Evolutionary conservation across 805 yeast genomes (phyloP), one percentile per base, ranked within the genome.

Genomic region (Saccharomycopsis babjevae): DNA sequence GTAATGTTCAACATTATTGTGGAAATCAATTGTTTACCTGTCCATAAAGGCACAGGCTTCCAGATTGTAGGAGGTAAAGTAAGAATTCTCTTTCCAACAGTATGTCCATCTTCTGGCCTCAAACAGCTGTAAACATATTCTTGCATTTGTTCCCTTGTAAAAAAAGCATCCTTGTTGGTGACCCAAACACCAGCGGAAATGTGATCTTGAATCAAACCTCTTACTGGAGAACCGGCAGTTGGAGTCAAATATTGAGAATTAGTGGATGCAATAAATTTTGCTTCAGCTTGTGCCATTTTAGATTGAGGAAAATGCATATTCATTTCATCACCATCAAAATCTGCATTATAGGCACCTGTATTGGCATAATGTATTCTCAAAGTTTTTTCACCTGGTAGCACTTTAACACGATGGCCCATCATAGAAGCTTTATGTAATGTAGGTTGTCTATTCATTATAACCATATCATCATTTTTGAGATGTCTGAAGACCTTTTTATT

Each of bases 311-410:
- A 93, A 77, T 93, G 99, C 97, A 93, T 88, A 73, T 93, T 93
- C 99, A 93, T 93, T 78, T 93, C 99, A 76, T 93, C 99, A 79
- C 99, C 99, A 76, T 93, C 99, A 69, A 94, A 93, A 82, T 93
- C 99, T 46, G 98, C 98, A 73, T 93, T 93, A 76, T 93, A 94
- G 54, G 99, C 97, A 76, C 97, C 97, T 54, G 99, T 94, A 75
- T 94, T 94, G 69, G 99, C 99, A 74, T 94, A 94, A 74, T 94
- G 99, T 74, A 94, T 78, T 71, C 99, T 84, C 68, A 94, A 78
- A 3, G 99, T 96, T 79, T 94, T 94, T 72, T 94, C 99, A 62
- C 97, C 96, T 4, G 98, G 99, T 67, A 94, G 79, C 38, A 94
- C 99, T 69, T 97, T 83, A 54, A 94, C 99, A 71, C 86, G 89